Conservation (phyloP, 192 early-diverging fungal genomes). For the Entomortierella chlamydospora region DNA sequence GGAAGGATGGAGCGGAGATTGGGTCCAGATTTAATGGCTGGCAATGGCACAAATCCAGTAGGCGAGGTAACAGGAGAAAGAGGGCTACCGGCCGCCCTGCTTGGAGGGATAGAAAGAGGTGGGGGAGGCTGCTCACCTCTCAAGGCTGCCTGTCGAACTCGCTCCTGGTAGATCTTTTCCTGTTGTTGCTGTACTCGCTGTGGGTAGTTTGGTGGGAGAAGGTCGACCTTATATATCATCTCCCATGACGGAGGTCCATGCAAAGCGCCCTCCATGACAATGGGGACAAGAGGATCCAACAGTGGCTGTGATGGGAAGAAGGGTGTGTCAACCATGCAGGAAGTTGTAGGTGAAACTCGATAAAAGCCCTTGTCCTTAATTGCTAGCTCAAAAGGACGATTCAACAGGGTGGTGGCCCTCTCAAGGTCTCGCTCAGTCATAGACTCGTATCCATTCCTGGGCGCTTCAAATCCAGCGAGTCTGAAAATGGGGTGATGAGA, state of each 20-base stretch:
- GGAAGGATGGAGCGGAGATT: slow-evolving; percentile 37
- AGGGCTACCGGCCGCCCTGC: background rate
- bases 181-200: slow-evolving; percentile 52
- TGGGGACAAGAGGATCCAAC: slow-evolving; percentile 44
- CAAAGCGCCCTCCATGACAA: slow-evolving; percentile 34
- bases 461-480: slow-evolving; percentile 34
- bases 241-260: slow-evolving; percentile 51
- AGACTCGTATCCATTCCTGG: slow-evolving; percentile 12
- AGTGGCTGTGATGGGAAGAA: slow-evolving; percentile 51
- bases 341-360: slow-evolving; percentile 43
- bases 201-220: slow-evolving; percentile 46
- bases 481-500: slow-evolving; percentile 44
- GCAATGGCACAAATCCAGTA: slow-evolving; percentile 37
- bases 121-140: slow-evolving; percentile 36
- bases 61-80: slow-evolving; percentile 19
- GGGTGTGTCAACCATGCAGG: slow-evolving; percentile 51
- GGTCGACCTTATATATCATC: slow-evolving; percentile 54
- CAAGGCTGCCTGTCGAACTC: slow-evolving; percentile 39
- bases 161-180: slow-evolving; percentile 51
- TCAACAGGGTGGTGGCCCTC: slow-evolving; percentile 36
- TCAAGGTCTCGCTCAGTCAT: slow-evolving; percentile 45
- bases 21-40: slow-evolving; percentile 50
- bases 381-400: slow-evolving; percentile 41
- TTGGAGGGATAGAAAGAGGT: background rate
- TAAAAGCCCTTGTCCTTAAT: slow-evolving; percentile 54